Base-by-base conservation (phyloP, 108 stramenopile genomes). In the Thalassiosira profunda region DNA sequence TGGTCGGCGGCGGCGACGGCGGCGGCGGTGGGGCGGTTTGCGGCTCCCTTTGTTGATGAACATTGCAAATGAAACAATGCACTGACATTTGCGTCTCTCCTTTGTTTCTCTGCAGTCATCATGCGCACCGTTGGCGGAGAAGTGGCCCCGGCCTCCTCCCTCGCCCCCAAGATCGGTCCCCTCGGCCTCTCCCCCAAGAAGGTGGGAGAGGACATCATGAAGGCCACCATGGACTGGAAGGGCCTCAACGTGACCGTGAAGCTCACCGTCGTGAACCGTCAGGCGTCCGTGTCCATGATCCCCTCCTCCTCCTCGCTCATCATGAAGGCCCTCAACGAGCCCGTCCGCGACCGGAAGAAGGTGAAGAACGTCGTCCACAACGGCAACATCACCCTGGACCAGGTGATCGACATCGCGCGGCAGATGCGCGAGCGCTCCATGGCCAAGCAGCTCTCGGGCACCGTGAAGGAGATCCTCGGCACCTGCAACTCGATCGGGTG, bases 191-290 rank as follows among this genome's bases (percentile, higher is more conserved):
- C 98, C 58, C 99, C 99, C 79, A 99, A 99, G 92, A 99, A 99
- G 85, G 97, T 99, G 41, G 99, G 99, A 63, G 99, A 99, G 80
- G 99, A 99, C 87, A 99, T 99, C 89, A 93, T 96, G 84, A 98
- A 97, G 88, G 98, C 97, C 67, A 99, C 99, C 74, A 93, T 92
- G 98, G 99, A 99, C 90, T 99, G 99, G 99, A 99, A 99, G 88
- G 99, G 99, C 36, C 83, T 99, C 31, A 97, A 90, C 56, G 98
- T 99, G 38, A 99, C 97, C 30, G 99, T 99, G 74, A 99, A 98
- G 91, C 86, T 99, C 52, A 98, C 97, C 38, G 97, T 99, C 62
- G 90, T 98, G 63, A 99, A 99, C 86, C 97, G 99, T 87, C 97
- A 99, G 86, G 98, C 98, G 18, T 97, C 98, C 28, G 98, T 98